Conservation (phyloP, 108 stramenopile species). For the Cyclotella distinguenda region DNA sequence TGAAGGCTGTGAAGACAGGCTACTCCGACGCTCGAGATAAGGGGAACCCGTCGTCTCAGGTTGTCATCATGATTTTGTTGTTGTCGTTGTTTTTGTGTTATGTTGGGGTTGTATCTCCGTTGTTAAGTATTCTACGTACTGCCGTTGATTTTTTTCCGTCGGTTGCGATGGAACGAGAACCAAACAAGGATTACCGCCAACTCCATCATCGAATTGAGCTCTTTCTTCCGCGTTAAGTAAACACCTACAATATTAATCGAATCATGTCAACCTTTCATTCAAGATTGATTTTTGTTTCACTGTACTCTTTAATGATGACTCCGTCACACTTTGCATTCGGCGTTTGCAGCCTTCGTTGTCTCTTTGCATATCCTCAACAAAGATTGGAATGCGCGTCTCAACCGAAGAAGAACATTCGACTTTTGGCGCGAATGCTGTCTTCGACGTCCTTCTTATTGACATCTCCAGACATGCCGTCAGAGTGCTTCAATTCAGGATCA, state of each 20-base stretch:
- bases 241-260: neutral
- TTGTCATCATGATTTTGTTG: too few relatives aligned
- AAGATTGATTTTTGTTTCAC: neutral
- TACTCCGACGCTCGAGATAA: too few relatives aligned
- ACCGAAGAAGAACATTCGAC: neutral
- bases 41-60: too few relatives aligned
- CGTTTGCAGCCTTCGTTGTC: neutral
- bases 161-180: neutral
- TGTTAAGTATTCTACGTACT: neutral
- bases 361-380: neutral
- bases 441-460: neutral
- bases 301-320: neutral
- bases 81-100: too few relatives aligned
- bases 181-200: neutral
- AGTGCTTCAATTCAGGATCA: constrained; percentile 19
- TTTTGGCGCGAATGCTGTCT: neutral
- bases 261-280: neutral
- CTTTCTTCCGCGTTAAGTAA: neutral
- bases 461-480: neutral
- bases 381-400: neutral
- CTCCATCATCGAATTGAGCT: neutral
- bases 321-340: constrained; percentile 1
- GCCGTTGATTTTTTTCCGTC: neutral
- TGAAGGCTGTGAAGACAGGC: too few relatives aligned
- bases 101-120: too few relatives aligned